Percentiles rank a stretch among this genome's conserved stretches.
These are phyloP conservation scores for Coniferiporia weirii DNA, from an alignment of 1,284 basidiomycete species.

Conservation along the genomic window DNA sequence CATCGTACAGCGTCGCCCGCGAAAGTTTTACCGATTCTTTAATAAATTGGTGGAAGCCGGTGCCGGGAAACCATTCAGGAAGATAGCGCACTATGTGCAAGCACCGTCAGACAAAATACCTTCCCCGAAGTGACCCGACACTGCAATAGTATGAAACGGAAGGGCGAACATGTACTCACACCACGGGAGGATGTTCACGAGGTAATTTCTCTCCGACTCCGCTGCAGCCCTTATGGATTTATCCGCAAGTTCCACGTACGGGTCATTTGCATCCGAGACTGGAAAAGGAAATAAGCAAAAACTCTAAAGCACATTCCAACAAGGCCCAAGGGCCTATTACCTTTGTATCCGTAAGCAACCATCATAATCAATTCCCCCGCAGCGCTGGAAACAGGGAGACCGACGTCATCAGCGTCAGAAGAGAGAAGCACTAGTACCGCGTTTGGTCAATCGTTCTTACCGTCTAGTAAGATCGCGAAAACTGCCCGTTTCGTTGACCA, in stretches of 20 bases:
- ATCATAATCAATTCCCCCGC: slow-evolving; percentile 8
- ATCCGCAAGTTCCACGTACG: slow-evolving; percentile 16
- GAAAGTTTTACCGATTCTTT: slow-evolving; percentile 39
- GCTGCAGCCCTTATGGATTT: slow-evolving; percentile 2
- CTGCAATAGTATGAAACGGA: not conserved
- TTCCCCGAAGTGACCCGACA: not conserved
- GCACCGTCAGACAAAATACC: not conserved
- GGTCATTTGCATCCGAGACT: slow-evolving; percentile 14
- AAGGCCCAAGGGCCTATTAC: not conserved
- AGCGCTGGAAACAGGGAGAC: not conserved
- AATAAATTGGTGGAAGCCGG: slow-evolving; percentile 42
- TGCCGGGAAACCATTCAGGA: slow-evolving; percentile 17
- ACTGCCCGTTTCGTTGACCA: not conserved
- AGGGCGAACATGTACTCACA: not conserved
- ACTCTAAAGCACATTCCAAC: not conserved
- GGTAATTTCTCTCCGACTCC: slow-evolving; percentile 8
- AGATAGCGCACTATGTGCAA: slow-evolving; percentile 6
- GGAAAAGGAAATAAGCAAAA: not conserved
- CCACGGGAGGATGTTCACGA: slow-evolving; percentile 12
- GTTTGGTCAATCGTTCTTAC: not conserved
- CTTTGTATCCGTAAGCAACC: slow-evolving; percentile 10
- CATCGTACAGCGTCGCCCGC: slow-evolving; percentile 5
- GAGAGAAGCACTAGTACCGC: too few relatives aligned
- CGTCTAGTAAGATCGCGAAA: not conserved
- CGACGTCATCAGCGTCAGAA: not conserved